These are phyloP conservation scores for Tetrahymena malaccensis DNA, from an alignment of 73 alveolate species.

Conservation along the genomic window DNA sequence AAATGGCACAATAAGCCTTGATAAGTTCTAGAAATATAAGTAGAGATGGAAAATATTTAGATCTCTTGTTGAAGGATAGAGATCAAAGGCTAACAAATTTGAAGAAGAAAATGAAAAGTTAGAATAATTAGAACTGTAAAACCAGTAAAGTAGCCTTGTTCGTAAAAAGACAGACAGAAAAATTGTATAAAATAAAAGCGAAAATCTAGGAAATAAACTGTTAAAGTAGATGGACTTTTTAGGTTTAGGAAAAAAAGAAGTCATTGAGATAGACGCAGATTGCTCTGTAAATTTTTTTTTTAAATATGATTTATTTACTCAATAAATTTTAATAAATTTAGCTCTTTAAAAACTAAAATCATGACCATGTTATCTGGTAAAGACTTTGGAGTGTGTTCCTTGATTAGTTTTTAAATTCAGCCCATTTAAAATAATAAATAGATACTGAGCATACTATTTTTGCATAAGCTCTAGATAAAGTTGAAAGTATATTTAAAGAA, in stretches of 20 bases:
- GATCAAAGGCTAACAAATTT: neutral
- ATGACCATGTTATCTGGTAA: constrained; percentile 1
- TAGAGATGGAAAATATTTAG: neutral
- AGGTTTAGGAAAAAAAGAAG: neutral
- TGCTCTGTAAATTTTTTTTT: neutral
- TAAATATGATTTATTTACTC: neutral
- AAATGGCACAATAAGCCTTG: neutral
- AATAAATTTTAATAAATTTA: neutral
- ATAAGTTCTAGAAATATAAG: neutral
- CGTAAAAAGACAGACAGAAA: neutral
- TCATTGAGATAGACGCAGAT: neutral
- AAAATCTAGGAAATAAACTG: neutral
- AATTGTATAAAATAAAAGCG: neutral
- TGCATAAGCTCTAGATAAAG: constrained; percentile 28
- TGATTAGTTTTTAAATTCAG: constrained; percentile 14
- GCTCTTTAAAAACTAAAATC: neutral
- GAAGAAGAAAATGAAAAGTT: neutral
- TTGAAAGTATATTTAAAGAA: constrained; percentile 18
- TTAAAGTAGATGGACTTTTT: neutral
- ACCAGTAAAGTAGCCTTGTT: neutral
- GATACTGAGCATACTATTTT: constrained; percentile 21
- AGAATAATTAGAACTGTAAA: neutral
- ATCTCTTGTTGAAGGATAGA: neutral
- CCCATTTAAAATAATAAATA: constrained; percentile 3
- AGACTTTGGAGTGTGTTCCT: constrained; percentile 23